These are phyloP conservation scores for Bimuria novae-zelandiae DNA, from an alignment of 2,329 filamentous ascomycete genomes.

Conservation along the genomic window DNA sequence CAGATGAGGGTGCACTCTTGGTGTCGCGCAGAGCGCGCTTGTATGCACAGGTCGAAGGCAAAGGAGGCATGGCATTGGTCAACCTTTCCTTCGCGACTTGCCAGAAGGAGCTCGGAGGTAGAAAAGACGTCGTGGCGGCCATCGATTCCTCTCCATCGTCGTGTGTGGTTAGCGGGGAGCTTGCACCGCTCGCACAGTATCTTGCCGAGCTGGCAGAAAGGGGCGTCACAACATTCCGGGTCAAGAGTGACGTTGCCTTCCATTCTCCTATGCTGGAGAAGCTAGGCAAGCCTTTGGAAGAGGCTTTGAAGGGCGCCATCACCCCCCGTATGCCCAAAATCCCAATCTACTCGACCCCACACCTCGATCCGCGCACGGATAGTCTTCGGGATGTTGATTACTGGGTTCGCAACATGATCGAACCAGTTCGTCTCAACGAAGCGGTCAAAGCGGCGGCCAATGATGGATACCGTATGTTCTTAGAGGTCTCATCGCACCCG, in stretches of 20 bases:
- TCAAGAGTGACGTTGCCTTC: slow-evolving; percentile 51
- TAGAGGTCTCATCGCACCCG: slow-evolving; percentile 51
- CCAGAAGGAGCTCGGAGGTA: slow-evolving; percentile 22
- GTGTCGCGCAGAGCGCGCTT: slow-evolving; percentile 41
- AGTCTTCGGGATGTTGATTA: slow-evolving; percentile 37
- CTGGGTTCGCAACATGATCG: slow-evolving; percentile 49
- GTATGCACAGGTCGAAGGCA: slow-evolving; percentile 38
- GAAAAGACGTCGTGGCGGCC: slow-evolving; percentile 36
- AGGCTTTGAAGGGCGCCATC: slow-evolving; percentile 17
- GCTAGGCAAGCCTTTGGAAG: slow-evolving; percentile 35
- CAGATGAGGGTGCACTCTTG: slow-evolving; percentile 43
- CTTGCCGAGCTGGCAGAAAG: slow-evolving; percentile 20
- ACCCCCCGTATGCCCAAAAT: slow-evolving; percentile 20
- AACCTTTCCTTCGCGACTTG: slow-evolving; percentile 37
- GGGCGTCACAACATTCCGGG: slow-evolving; percentile 38
- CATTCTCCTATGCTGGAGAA: slow-evolving; percentile 46
- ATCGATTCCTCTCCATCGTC: slow-evolving; percentile 45
- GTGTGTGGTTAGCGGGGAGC: slow-evolving; percentile 42
- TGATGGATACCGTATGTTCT: slow-evolving; percentile 47
- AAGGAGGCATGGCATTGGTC: slow-evolving; percentile 40
- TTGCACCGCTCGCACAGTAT: slow-evolving; percentile 28
- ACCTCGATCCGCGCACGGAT: slow-evolving; percentile 27
- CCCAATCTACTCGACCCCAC: slow-evolving; percentile 47
- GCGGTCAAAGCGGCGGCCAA: slow-evolving; percentile 44
- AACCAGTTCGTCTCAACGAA: slow-evolving; percentile 43